Evolutionary conservation across 2,329 filamentous ascomycete genomes (phyloP), one percentile per base, ranked within the genome.

Genomic region (Exserohilum rostratum): DNA sequence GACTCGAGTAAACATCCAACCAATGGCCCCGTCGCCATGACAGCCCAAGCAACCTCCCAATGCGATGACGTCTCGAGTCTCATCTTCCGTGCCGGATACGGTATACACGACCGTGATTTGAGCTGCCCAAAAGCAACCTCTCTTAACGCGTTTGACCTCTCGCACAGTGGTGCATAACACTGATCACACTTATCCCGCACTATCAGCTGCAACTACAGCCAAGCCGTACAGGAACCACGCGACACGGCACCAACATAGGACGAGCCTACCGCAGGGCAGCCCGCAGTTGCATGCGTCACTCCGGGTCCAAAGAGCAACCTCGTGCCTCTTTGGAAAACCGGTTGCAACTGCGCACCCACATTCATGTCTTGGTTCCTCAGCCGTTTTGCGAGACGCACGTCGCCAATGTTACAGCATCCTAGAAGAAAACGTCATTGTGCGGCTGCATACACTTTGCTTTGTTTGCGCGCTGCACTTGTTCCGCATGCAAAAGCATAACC

Each of bases 71-170:
- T 45, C 46, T 50, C 30, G 15, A 15, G 48, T 49, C 48, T 47
- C 57, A 60, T 58, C 37, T 40, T 55, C 51, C 58, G 59, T 37
- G 38, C 54, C 50, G 42, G 40, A 54, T 54, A 44, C 37, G 55
- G 57, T 50, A 55, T 38, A 31, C 44, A 47, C 34, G 43, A 50
- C 45, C 55, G 47, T 45, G 33, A 47, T 44, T 30, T 17, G 25
- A 44, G 50, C 52, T 40, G 37, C 37, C 46, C 43, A 44, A 54
- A 50, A 47, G 10, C 31, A 31, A 30, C 55, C 33, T 55, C 39
- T 46, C 38, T 22, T 35, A 48, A 31, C 30, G 35, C 29, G 38
- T 12, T 35, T 50, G 17, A 50, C 31, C 15, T 10, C 18, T 17
- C n/a, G 17, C 49, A 34, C 33, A 44, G 33, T n/a, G 37, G 17